Evolutionary conservation across 2,329 filamentous ascomycete genomes (phyloP).

Genomic region (Alternaria hordeiaustralica): DNA sequence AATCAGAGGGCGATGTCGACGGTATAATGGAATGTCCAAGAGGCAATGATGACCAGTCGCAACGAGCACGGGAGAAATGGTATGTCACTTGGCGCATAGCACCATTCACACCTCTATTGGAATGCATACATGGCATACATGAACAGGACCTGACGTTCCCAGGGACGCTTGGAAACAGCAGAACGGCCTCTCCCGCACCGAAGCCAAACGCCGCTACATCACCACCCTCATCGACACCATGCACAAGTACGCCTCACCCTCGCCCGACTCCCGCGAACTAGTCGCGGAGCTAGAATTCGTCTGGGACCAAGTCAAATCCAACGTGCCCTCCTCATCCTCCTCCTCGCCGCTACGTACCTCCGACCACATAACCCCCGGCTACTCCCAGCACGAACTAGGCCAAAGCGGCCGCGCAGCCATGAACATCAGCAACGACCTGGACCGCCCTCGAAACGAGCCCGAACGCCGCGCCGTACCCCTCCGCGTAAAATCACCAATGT

Average conservation of each 20-base stretch:
- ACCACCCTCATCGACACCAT: constrained; percentile 94
- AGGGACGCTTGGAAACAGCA: constrained; percentile 95
- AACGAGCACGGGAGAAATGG: constrained; percentile 71
- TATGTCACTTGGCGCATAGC: constrained; percentile 60
- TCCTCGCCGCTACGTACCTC: constrained; percentile 50
- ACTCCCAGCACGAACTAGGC: constrained; percentile 44
- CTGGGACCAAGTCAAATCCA: constrained; percentile 97
- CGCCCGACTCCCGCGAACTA: constrained; percentile 82
- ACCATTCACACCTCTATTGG: too few species aligned
- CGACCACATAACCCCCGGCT: constrained; percentile 38
- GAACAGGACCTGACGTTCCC: constrained; percentile 1
- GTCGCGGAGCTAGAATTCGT: constrained; percentile 97
- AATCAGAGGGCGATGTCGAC: constrained; percentile 85
- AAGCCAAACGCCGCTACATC: constrained; percentile 93
- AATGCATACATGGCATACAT: not conserved
- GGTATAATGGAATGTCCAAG: constrained; percentile 86
- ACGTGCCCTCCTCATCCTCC: constrained; percentile 67
- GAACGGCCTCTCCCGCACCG: constrained; percentile 80
- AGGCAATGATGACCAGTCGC: constrained; percentile 57
- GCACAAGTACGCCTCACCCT: constrained; percentile 89
- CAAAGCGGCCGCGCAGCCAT: constrained; percentile 49
- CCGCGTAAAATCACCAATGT: constrained; percentile 80
- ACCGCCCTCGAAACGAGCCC: not conserved
- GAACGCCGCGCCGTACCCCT: constrained; percentile 26
- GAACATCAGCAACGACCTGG: constrained; percentile 19